These are phyloP conservation scores for Diaporthe ampelina DNA, from an alignment of 2,329 filamentous ascomycete genomes.

Conservation along the genomic window DNA sequence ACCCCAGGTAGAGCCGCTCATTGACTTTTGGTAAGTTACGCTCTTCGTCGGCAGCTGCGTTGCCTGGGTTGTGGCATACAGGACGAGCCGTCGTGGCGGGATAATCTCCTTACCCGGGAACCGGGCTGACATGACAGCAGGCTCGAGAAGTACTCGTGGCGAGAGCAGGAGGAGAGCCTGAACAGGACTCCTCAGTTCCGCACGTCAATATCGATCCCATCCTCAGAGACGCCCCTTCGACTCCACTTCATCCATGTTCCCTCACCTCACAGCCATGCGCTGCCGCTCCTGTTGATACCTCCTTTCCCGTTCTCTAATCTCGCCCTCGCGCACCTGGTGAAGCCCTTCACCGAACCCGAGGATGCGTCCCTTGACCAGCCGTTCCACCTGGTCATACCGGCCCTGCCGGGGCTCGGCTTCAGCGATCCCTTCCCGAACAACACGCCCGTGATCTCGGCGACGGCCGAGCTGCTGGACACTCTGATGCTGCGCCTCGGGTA, in stretches of 20 bases:
- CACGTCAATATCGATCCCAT: slow-evolving; percentile 62
- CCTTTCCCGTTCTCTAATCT: slow-evolving; percentile 76
- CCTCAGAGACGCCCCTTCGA: slow-evolving; percentile 60
- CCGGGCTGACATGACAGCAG: slow-evolving; percentile 53
- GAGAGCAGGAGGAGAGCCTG: slow-evolving; percentile 68
- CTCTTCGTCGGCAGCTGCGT: background rate
- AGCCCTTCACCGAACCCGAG: slow-evolving; percentile 67
- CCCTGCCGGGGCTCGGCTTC: slow-evolving; percentile 76
- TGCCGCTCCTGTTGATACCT: slow-evolving; percentile 75
- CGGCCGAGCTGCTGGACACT: slow-evolving; percentile 68
- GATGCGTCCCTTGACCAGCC: slow-evolving; percentile 60
- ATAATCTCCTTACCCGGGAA: background rate
- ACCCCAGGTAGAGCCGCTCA: slow-evolving; percentile 71
- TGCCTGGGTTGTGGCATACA: background rate
- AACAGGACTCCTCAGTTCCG: slow-evolving; percentile 76
- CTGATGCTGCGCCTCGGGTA: slow-evolving; percentile 75
- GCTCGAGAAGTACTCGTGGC: slow-evolving; percentile 77
- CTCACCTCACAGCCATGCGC: slow-evolving; percentile 65
- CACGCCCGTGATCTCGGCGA: slow-evolving; percentile 62
- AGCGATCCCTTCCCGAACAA: slow-evolving; percentile 71
- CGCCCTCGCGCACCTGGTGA: slow-evolving; percentile 68
- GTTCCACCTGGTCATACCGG: slow-evolving; percentile 77
- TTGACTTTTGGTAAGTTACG: slow-evolving; percentile 72
- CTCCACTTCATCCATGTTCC: slow-evolving; percentile 76
- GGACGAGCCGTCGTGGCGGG: background rate